Evolutionary conservation across 768 basidiomycete genomes (phyloP).

Genomic region (Leucocoprinus birnbaumii): DNA sequence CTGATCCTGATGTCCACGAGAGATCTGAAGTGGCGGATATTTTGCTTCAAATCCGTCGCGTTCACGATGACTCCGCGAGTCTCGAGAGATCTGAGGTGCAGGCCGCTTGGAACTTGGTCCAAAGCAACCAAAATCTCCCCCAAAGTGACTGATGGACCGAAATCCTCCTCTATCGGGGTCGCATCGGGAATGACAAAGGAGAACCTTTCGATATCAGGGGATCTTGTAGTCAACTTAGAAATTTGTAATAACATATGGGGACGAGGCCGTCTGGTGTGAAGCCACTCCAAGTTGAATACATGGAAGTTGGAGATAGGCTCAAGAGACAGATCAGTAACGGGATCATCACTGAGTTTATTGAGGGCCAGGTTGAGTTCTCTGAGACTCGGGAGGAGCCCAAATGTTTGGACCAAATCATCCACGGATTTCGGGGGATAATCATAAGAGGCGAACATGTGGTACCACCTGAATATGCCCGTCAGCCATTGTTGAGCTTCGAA

Average conservation of each 20-base stretch:
- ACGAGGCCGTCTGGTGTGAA: neutral
- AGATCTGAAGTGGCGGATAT: neutral
- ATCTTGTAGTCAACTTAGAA: neutral
- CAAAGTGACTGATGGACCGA: neutral
- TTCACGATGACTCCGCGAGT: neutral
- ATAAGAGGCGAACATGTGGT: no score
- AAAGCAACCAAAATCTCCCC: neutral
- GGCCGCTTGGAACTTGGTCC: neutral
- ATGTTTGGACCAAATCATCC: no score
- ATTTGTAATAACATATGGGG: neutral
- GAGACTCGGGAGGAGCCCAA: no score
- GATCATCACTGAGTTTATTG: no score
- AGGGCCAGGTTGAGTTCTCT: no score
- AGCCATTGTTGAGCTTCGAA: no score
- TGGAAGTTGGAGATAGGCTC: neutral
- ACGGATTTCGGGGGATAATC: no score
- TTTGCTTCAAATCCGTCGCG: neutral
- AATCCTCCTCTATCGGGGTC: neutral
- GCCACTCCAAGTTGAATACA: neutral
- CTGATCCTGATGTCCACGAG: neutral
- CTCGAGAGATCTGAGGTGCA: neutral
- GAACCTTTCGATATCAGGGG: conserved; percentile 1
- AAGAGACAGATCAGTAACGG: no score
- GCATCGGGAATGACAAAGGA: neutral
- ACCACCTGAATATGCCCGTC: no score